These are phyloP conservation scores for Backusella liffmaniae DNA, from an alignment of 192 early-diverging fungal species.

Conservation along the genomic window DNA sequence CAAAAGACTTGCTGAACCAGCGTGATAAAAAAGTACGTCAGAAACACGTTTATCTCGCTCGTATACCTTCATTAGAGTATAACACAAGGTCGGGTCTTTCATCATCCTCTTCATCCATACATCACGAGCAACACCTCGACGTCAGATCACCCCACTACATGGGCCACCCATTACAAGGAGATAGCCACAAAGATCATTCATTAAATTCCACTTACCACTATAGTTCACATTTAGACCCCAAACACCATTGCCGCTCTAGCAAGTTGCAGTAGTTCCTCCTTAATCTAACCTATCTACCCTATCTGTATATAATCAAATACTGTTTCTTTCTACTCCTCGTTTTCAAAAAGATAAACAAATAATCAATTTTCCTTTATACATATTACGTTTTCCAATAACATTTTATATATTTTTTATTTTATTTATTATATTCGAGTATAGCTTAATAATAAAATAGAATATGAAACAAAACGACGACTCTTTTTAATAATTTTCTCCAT, in stretches of 20 bases:
- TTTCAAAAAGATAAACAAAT: not conserved
- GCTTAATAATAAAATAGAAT: not conserved
- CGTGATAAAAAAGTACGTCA: conserved; percentile 10
- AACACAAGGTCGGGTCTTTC: conserved; percentile 5
- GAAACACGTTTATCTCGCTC: conserved; percentile 7
- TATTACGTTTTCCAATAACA: not conserved
- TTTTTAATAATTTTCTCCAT: conserved; percentile 24
- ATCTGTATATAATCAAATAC: not conserved
- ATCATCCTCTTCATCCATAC: conserved; percentile 4
- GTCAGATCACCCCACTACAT: conserved; percentile 11
- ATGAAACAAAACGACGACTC: not conserved
- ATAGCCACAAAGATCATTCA: not conserved
- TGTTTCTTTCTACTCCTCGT: not conserved
- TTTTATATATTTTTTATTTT: not conserved
- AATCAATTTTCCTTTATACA: too few relatives aligned
- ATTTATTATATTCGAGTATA: not conserved
- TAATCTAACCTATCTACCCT: not conserved
- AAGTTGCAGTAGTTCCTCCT: not conserved
- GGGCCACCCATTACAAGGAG: conserved; percentile 4
- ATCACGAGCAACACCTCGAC: conserved; percentile 11
- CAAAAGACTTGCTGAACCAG: not conserved
- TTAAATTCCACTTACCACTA: not conserved
- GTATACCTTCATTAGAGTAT: conserved; percentile 8
- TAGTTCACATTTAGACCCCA: not conserved
- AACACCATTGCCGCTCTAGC: not conserved